Evolutionary conservation across 176 grass and related monocot genomes (phyloP).

Genomic region (Lolium perenne): DNA sequence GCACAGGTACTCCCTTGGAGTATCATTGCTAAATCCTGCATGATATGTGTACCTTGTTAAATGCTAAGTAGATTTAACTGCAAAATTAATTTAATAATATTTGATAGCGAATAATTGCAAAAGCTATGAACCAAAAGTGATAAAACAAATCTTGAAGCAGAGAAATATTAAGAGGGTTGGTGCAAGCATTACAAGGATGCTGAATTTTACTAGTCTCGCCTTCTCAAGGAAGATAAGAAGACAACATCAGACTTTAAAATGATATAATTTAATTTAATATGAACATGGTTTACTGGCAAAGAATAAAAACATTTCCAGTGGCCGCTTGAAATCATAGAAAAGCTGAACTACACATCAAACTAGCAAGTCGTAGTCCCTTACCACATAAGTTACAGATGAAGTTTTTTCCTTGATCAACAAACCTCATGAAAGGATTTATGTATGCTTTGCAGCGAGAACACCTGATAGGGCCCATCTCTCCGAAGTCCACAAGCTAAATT

Average conservation of each 20-base stretch:
- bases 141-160: neutral
- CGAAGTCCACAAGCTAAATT: slow-evolving; percentile 72
- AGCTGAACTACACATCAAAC: slow-evolving; percentile 4
- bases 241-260: slow-evolving; percentile 20
- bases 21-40: slow-evolving; percentile 83
- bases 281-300: slow-evolving; percentile 17
- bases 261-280: slow-evolving; percentile 3
- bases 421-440: slow-evolving; percentile 93
- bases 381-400: slow-evolving; percentile 76
- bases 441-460: slow-evolving; percentile 92
- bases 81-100: slow-evolving; percentile 5
- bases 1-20: slow-evolving; percentile 92
- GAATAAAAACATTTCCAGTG: neutral
- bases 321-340: slow-evolving; percentile 1
- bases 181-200: neutral
- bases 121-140: neutral
- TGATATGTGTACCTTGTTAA: neutral
- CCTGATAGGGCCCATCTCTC: slow-evolving; percentile 82
- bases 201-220: neutral
- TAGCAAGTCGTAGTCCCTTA: slow-evolving; percentile 26
- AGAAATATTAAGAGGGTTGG: neutral
- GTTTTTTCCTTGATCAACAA: slow-evolving; percentile 74
- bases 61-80: slow-evolving; percentile 14
- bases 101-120: neutral
- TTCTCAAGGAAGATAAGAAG: slow-evolving; percentile 17